Base-by-base conservation (phyloP, 2,329 filamentous ascomycete genomes). In the Tolypocladium inflatum region DNA sequence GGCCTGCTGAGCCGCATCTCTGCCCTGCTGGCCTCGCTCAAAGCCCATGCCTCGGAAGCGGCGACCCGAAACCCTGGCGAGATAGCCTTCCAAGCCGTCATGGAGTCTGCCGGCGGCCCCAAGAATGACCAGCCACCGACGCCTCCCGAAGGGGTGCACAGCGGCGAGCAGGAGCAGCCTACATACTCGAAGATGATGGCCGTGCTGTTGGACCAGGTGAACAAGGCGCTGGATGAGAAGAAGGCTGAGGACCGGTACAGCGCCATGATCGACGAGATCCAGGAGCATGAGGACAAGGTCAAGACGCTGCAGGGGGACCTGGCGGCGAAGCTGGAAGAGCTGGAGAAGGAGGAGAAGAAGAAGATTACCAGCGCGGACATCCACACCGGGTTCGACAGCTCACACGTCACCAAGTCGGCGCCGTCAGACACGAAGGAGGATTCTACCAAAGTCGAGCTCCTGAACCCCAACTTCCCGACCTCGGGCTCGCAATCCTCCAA, bases 171-270 rank as follows among this genome's bases (percentile, higher is more conserved):
- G 70, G 85, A 81, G 67, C 84, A 90, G 65, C 90, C 90, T 0
- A 88, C 87, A 17, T 99, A 96, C 70, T 94, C 91, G 43, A 91
- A 95, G 78, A 99, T 99, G 94, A 92, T 99, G 88, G 90, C 90
- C n/a, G 85, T 87, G n/a, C 74, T 99, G 66, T 82, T 97, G 23
- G 94, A 99, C 67, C 89, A 96, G 73, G 91, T 97, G 48, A 97
- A 96, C 67, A 80, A 84, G 73, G 85, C 90, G 55, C 79, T 96
- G 41, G 89, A 92, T 58, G 89, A 91, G 69, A 88, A 88, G 73
- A 85, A 87, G 61, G 80, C 82, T 0, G 79, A 82, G 23, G 83
- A 87, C 64, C 78, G 89, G 55, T 91, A 89, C 69, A 79, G 82
- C 54, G 87, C 82, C 56, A 97, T 95, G 77, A 79, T 95, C 35